These are phyloP conservation scores for Stagonosporopsis vannaccii DNA, from an alignment of 2,329 filamentous ascomycete species.

Conservation along the genomic window DNA sequence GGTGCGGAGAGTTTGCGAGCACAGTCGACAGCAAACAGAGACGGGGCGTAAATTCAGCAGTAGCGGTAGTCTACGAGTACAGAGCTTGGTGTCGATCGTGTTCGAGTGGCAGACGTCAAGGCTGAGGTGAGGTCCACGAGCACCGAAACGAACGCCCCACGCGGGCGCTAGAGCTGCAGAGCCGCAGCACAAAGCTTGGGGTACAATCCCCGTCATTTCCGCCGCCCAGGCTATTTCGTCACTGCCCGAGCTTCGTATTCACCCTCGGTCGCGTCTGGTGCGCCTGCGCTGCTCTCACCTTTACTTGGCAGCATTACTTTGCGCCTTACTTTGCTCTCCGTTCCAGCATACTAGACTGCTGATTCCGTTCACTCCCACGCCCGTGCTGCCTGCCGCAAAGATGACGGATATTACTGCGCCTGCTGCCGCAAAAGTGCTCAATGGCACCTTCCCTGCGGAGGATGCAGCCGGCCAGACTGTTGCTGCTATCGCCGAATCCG, in stretches of 20 bases:
- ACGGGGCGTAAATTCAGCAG: background rate
- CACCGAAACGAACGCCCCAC: background rate
- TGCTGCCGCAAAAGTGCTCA: constrained; percentile 21
- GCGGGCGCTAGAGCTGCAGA: constrained; percentile 18
- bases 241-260: constrained; percentile 11
- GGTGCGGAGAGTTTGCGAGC: background rate
- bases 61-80: background rate
- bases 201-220: background rate
- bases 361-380: background rate
- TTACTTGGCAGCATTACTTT: background rate
- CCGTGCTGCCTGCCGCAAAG: background rate
- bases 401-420: constrained; percentile 32
- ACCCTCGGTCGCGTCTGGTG: constrained; percentile 1
- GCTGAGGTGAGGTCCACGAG: constrained; percentile 3
- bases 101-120: background rate
- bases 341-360: background rate
- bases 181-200: constrained; percentile 16
- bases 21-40: background rate
- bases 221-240: constrained; percentile 8
- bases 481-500: constrained; percentile 49
- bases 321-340: background rate
- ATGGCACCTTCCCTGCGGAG: constrained; percentile 39
- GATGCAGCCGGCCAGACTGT: constrained; percentile 48
- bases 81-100: background rate
- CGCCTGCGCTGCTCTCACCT: constrained; percentile 1